These are phyloP conservation scores for Clarireedia monteithiana DNA, from an alignment of 2,329 filamentous ascomycete species.

Conservation along the genomic window DNA sequence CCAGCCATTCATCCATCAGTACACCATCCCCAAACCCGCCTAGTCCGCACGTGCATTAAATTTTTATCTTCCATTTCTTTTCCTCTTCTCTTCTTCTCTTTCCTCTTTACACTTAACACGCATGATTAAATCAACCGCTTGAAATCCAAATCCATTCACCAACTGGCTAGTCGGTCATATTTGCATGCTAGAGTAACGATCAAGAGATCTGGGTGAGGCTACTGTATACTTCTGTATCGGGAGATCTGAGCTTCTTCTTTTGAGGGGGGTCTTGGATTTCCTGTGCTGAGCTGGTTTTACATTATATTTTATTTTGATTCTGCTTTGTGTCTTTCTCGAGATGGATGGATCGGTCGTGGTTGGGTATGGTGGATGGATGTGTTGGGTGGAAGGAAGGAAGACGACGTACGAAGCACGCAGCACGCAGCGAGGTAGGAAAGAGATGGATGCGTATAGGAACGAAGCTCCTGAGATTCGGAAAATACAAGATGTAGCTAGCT, in stretches of 20 bases:
- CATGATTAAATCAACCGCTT: conserved; percentile 27
- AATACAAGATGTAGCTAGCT: too few species aligned
- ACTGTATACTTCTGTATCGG: background rate
- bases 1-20: background rate
- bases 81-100: conserved; percentile 4
- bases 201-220: conserved; percentile 1
- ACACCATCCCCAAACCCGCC: background rate
- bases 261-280: background rate
- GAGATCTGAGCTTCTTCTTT: background rate
- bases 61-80: background rate
- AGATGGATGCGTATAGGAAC: too few species aligned
- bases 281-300: conserved; percentile 8
- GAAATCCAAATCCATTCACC: conserved; percentile 14
- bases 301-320: background rate
- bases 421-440: too few species aligned
- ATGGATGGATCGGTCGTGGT: too few species aligned
- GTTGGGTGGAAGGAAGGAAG: too few species aligned
- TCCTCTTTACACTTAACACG: conserved; percentile 17
- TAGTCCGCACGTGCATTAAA: background rate
- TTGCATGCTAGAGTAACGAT: conserved; percentile 24
- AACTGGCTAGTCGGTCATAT: conserved; percentile 26
- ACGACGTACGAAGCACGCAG: too few species aligned
- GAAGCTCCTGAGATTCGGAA: too few species aligned
- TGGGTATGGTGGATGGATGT: too few species aligned
- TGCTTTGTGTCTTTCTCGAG: too few species aligned